These are phyloP conservation scores for Tolypocladium sp. DNA, from an alignment of 2,329 filamentous ascomycete species.

Conservation along the genomic window DNA sequence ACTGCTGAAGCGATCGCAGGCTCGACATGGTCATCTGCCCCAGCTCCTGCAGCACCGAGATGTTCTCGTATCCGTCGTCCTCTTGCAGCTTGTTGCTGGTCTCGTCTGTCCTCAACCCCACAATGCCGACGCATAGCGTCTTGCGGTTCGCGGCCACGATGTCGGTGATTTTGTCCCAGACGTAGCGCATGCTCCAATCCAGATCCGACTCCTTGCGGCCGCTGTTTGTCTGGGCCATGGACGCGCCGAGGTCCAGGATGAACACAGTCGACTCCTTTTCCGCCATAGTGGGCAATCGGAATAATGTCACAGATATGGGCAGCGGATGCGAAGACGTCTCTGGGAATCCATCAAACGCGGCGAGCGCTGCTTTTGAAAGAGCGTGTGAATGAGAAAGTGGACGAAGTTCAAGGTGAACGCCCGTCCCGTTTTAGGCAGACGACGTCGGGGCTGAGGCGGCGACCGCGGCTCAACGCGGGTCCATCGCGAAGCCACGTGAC, in stretches of 20 bases:
- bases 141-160: slow-evolving; percentile 59
- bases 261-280: slow-evolving; percentile 91
- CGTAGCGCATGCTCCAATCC: slow-evolving; percentile 81
- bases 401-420: not conserved
- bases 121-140: slow-evolving; percentile 63
- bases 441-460: not conserved
- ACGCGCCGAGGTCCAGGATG: slow-evolving; percentile 76
- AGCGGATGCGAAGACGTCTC: not conserved
- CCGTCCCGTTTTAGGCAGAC: slow-evolving; percentile 9
- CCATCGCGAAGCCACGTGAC: slow-evolving; percentile 23
- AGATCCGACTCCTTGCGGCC: slow-evolving; percentile 72
- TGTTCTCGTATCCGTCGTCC: slow-evolving; percentile 69
- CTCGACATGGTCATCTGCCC: slow-evolving; percentile 54
- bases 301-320: not conserved
- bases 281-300: slow-evolving; percentile 50
- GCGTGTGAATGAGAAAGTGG: not conserved
- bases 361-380: not conserved
- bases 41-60: slow-evolving; percentile 67
- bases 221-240: slow-evolving; percentile 68
- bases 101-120: slow-evolving; percentile 74
- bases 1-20: slow-evolving; percentile 53
- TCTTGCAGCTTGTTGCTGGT: slow-evolving; percentile 61
- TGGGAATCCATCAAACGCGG: not conserved
- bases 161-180: slow-evolving; percentile 82
- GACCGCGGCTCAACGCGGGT: slow-evolving; percentile 13